Evolutionary conservation across 108 stramenopile genomes (phyloP), one percentile per base, ranked within the genome.

Genomic region (Stephanodiscus triporus): DNA sequence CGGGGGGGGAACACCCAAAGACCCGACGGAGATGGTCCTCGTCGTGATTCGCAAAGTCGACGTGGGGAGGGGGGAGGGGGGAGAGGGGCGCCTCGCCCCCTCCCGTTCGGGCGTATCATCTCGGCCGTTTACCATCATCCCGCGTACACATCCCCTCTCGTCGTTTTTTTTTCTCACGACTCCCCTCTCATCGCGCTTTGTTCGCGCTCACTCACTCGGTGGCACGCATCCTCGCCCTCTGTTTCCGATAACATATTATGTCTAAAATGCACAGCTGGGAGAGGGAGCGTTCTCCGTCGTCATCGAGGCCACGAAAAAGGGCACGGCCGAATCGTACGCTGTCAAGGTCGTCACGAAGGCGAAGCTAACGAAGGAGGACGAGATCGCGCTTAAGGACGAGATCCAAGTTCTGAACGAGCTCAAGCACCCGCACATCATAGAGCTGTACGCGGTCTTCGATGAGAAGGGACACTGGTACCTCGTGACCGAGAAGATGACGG

Each of bases 261-360:
- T 10, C 27, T 47, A 0, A 61, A n/a, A 34, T 29, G 60, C 5
- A 73, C 64, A 81, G 80, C 76, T 81, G n/a, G 80, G 80, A 53
- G 80, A 81, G 53, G 80, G 80, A 30, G 80, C 80, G 56, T 81
- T 81, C 63, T 81, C 80, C 24, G 76, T 77, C 23, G 80, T 81
- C 32, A 73, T 77, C 29, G 76, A 81, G 70, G 80, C 76, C 17
- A 66, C 63, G 37, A 63, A 81, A 47, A 86, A 84, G n/a, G 59
- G 66, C 54, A 77, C 87, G 13, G 26, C 43, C 9, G 67, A 84
- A 62, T 80, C 89, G n/a, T 94, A 75, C 78, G 93, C 93, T 24
- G 89, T 91, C 63, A 94, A 94, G 75, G 90, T 94, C 60, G 91
- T 94, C 1, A 91, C 89, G 60, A 90, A 90, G 66, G 55, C 88